Evolutionary conservation across 345 rosid species (phyloP).

Genomic region (Trapa incisa): DNA sequence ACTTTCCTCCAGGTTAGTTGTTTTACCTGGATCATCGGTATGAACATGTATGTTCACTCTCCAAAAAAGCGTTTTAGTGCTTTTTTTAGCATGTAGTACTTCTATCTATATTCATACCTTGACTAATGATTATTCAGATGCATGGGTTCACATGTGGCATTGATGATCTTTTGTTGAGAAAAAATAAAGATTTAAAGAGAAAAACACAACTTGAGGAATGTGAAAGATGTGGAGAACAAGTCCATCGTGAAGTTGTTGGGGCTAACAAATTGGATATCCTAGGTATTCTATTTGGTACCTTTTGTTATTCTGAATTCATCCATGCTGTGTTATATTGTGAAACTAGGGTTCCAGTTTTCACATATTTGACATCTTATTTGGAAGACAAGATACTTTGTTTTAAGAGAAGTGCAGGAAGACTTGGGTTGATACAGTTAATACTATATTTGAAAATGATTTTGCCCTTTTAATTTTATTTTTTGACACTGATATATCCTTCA

Average conservation of each 20-base stretch:
- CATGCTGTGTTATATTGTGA: background rate
- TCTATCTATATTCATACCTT: conserved; percentile 9
- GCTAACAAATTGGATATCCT: conserved; percentile 28
- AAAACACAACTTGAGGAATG: conserved; percentile 60
- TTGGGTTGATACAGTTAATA: background rate
- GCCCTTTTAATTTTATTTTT: background rate
- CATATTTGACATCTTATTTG: background rate
- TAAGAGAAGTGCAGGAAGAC: background rate
- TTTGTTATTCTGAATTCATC: background rate
- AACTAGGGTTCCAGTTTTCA: background rate
- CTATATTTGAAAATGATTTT: background rate
- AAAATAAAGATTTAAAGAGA: conserved; percentile 55
- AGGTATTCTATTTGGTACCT: conserved; percentile 24
- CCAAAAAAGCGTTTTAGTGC: background rate
- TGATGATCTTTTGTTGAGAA: conserved; percentile 74
- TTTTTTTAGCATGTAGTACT: background rate
- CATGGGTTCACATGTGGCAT: conserved; percentile 98
- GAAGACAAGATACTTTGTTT: background rate
- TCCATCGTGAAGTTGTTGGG: conserved; percentile 60
- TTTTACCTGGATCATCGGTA: background rate
- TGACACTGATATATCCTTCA: background rate
- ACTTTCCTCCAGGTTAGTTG: conserved; percentile 70
- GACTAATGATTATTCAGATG: conserved; percentile 42
- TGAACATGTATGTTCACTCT: background rate
- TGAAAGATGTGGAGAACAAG: conserved; percentile 54